Conservation (phyloP, 2,329 filamentous ascomycete species). For the Pseudocercospora fuligena region DNA sequence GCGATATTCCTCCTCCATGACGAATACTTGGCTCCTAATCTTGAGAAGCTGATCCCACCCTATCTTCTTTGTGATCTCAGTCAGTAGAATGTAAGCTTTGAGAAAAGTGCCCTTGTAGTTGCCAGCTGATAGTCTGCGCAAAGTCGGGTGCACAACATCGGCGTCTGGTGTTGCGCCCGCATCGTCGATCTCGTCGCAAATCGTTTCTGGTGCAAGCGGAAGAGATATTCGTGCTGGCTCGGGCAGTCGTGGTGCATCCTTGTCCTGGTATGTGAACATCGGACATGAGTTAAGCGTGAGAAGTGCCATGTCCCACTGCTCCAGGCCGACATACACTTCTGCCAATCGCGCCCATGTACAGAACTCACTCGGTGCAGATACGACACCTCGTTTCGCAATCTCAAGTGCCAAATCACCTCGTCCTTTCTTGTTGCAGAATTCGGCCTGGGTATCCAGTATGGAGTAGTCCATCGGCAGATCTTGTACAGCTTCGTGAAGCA, state of each 20-base stretch:
- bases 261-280: constrained; percentile 99
- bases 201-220: constrained; percentile 84
- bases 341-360: constrained; percentile 93
- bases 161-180: constrained; percentile 76
- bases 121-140: constrained; percentile 84
- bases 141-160: constrained; percentile 84
- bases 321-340: constrained; percentile 89
- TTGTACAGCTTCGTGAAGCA: constrained; percentile 85
- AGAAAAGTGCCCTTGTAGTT: constrained; percentile 94
- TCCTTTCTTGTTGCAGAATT: constrained; percentile 88
- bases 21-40: constrained; percentile 94
- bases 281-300: constrained; percentile 97
- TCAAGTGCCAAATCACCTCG: constrained; percentile 85
- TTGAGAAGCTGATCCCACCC: constrained; percentile 96
- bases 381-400: constrained; percentile 91
- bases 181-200: constrained; percentile 95
- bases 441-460: constrained; percentile 90
- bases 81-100: constrained; percentile 90
- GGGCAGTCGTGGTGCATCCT: constrained; percentile 92
- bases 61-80: constrained; percentile 94
- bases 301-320: constrained; percentile 95
- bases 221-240: constrained; percentile 87
- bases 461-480: constrained; percentile 97
- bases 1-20: constrained; percentile 99
- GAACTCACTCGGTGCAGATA: constrained; percentile 95